Evolutionary conservation across 2,329 filamentous ascomycete genomes (phyloP).

Genomic region (Coccinonectria pachysandricola): DNA sequence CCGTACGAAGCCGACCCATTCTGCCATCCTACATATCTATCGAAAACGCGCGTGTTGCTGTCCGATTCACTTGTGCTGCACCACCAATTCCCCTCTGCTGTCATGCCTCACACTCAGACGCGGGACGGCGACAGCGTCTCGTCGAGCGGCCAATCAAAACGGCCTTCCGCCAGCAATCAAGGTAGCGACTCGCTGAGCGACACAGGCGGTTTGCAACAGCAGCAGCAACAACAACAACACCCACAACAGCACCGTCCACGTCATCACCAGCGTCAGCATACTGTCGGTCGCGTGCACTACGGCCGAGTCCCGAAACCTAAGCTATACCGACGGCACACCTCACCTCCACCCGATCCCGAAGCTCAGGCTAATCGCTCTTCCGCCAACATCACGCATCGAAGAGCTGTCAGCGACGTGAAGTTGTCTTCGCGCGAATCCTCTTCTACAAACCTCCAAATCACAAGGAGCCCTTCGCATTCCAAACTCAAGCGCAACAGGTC

Average conservation of each 20-base stretch:
- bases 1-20: conserved; percentile 1
- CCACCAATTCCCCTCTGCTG: conserved; percentile 9
- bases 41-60: conserved; percentile 2
- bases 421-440: conserved; percentile 34
- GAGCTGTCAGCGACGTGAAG: conserved; percentile 40
- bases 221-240: conserved; percentile 19
- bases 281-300: conserved; percentile 34
- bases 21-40: no score
- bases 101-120: conserved; percentile 29
- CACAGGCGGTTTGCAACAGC: conserved; percentile 16
- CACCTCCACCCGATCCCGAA: conserved; percentile 22
- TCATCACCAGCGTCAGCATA: conserved; percentile 26
- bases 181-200: conserved; percentile 27
- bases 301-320: conserved; percentile 40
- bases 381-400: conserved; percentile 33
- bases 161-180: conserved; percentile 29
- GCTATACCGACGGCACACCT: conserved; percentile 33
- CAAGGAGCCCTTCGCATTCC: conserved; percentile 44
- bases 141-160: conserved; percentile 46
- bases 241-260: conserved; percentile 21
- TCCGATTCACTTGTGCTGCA: no score
- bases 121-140: conserved; percentile 38
- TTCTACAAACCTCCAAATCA: conserved; percentile 33
- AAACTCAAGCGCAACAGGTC: conserved; percentile 52
- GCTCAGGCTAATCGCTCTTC: conserved; percentile 17